A percentile compares a stretch with the other conserved stretches of the same genome.
Conservation (phyloP, 2,329 filamentous ascomycete species). For the Penicillium psychrosexuale region DNA sequence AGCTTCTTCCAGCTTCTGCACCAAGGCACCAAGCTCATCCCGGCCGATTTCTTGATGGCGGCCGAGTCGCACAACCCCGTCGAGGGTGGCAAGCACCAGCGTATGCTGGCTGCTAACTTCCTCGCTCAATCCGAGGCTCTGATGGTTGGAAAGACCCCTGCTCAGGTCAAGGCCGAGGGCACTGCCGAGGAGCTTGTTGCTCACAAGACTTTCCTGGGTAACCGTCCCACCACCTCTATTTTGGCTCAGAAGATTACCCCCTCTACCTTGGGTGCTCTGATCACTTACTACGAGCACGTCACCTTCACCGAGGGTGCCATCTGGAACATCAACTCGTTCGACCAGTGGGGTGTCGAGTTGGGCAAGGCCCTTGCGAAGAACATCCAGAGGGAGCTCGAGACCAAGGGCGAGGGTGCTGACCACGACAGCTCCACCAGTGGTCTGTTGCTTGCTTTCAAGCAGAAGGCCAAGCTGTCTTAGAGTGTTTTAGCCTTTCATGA, state of each 20-base stretch:
- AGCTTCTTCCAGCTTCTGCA: conserved; percentile 99
- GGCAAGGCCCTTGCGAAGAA: conserved; percentile 96
- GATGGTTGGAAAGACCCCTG: conserved; percentile 54
- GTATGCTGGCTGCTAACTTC: conserved; percentile 53
- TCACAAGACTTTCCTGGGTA: conserved; percentile 99
- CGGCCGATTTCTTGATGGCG: conserved; percentile 95
- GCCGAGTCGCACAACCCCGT: conserved; percentile 96
- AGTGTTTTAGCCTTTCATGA: conserved; percentile 1
- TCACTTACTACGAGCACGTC: conserved; percentile 98
- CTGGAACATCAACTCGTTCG: conserved; percentile 99
- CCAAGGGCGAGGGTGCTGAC: conserved; percentile 62
- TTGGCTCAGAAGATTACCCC: conserved; percentile 92
- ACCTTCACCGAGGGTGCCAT: conserved; percentile 96
- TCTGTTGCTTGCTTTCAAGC: conserved; percentile 90
- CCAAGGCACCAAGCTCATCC: conserved; percentile 98
- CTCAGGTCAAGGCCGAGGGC: conserved; percentile 49
- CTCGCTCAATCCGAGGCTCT: conserved; percentile 50
- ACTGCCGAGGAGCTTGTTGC: conserved; percentile 62
- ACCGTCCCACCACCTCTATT: conserved; percentile 94
- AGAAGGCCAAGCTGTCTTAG: conserved; percentile 55
- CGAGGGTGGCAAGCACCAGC: conserved; percentile 88
- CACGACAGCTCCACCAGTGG: conserved; percentile 89
- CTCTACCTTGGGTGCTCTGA: conserved; percentile 86
- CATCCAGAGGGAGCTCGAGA: conserved; percentile 79
- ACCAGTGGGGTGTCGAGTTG: conserved; percentile 99